phyloP scores from a whole-genome alignment of 2,329 filamentous ascomycete genomes.

The Cladosporium sphaerospermum region DNA sequence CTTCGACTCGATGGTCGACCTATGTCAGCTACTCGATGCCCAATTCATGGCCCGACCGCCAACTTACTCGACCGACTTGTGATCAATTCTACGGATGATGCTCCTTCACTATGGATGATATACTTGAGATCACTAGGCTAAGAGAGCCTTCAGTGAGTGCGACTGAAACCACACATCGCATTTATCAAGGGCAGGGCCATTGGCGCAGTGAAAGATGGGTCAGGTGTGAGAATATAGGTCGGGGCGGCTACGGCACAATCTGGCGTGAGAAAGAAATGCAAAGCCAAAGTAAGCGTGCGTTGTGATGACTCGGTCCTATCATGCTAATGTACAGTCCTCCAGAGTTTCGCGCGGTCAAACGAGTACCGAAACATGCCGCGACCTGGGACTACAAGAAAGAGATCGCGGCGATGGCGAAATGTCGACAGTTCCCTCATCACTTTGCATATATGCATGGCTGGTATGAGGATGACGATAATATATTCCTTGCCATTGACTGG shows the following conservation, averaged over 20 bases:
- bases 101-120: not conserved
- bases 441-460: slow-evolving; percentile 33
- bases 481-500: slow-evolving; percentile 38
- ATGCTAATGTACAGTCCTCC: not conserved
- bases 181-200: not conserved
- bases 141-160: not conserved
- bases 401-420: not conserved
- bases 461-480: slow-evolving; percentile 26
- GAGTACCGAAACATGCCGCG: not conserved
- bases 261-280: not conserved
- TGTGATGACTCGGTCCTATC: not conserved
- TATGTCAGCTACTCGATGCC: not conserved
- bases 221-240: not conserved
- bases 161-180: not conserved
- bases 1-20: not conserved
- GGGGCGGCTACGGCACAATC: not conserved
- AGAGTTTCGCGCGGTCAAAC: slow-evolving; percentile 1
- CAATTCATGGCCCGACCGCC: not conserved
- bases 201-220: slow-evolving; percentile 1
- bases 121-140: not conserved
- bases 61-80: too few species aligned
- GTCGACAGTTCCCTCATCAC: slow-evolving; percentile 16
- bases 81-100: too few species aligned
- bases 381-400: slow-evolving; percentile 4
- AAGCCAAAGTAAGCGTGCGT: not conserved